Evolutionary conservation across 2,329 filamentous ascomycete species (phyloP).

Genomic region (Fusarium chlamydosporum): DNA sequence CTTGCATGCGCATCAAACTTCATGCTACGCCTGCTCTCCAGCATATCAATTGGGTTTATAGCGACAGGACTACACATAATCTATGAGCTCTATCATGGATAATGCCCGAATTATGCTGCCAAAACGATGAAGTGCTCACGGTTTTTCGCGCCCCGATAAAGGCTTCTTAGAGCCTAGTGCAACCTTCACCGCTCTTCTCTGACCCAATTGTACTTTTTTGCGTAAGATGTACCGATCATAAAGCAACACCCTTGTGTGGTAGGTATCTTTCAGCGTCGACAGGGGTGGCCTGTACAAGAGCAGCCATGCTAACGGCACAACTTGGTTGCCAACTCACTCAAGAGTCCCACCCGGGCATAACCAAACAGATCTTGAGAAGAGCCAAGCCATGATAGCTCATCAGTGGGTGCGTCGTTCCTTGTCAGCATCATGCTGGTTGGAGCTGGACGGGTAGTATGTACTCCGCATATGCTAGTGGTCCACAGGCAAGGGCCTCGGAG

Average conservation of each 20-base stretch:
- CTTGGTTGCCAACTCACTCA: constrained; percentile 50
- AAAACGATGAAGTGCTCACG: constrained; percentile 29
- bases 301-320: constrained; percentile 48
- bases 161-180: constrained; percentile 49
- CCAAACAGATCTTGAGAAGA: constrained; percentile 50
- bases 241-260: constrained; percentile 42
- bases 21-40: constrained; percentile 36
- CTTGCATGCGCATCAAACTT: constrained; percentile 50
- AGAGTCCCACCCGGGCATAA: constrained; percentile 40
- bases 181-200: constrained; percentile 50
- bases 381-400: constrained; percentile 43
- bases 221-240: constrained; percentile 44
- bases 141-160: constrained; percentile 40
- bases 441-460: constrained; percentile 46
- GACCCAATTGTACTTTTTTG: constrained; percentile 41
- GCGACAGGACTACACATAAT: constrained; percentile 10
- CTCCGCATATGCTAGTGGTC: constrained; percentile 48
- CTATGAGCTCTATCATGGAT: constrained; percentile 16
- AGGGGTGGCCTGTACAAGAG: constrained; percentile 39
- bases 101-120: constrained; percentile 19
- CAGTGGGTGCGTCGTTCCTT: constrained; percentile 44
- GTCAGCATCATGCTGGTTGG: constrained; percentile 43
- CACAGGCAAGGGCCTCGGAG: constrained; percentile 43
- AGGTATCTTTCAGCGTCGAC: constrained; percentile 34
- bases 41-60: constrained; percentile 29